Evolutionary conservation across 2,329 filamentous ascomycete species (phyloP).

Genomic region (Penicillium sp.): DNA sequence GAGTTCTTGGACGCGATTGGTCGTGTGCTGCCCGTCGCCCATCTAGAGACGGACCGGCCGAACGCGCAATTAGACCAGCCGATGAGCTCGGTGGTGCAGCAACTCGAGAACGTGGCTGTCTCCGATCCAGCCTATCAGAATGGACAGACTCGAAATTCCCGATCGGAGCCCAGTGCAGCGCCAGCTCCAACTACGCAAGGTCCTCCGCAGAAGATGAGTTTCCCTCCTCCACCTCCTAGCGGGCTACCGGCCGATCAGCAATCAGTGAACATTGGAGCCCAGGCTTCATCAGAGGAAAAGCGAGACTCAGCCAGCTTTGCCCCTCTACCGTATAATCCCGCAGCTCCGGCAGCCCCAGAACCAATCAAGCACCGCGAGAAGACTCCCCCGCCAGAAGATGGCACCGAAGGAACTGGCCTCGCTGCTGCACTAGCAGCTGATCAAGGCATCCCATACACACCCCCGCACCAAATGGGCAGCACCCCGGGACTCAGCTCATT

Average conservation of each 20-base stretch:
- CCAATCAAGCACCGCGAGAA: slow-evolving; percentile 67
- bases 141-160: slow-evolving; percentile 45
- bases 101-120: slow-evolving; percentile 64
- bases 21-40: slow-evolving; percentile 37
- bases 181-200: slow-evolving; percentile 24
- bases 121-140: slow-evolving; percentile 53
- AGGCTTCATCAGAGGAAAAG: slow-evolving; percentile 24
- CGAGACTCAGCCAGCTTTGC: slow-evolving; percentile 43
- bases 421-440: slow-evolving; percentile 46
- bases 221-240: slow-evolving; percentile 32
- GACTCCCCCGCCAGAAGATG: slow-evolving; percentile 64
- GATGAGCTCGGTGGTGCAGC: slow-evolving; percentile 64
- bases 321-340: slow-evolving; percentile 66
- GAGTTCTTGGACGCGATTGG: slow-evolving; percentile 54
- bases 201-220: slow-evolving; percentile 22
- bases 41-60: slow-evolving; percentile 54
- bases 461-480: slow-evolving; percentile 29
- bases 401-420: slow-evolving; percentile 50
- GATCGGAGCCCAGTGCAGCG: slow-evolving; percentile 28
- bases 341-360: slow-evolving; percentile 66
- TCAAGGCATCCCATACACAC: slow-evolving; percentile 35
- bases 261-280: slow-evolving; percentile 9
- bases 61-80: slow-evolving; percentile 38
- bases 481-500: slow-evolving; percentile 21
- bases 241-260: slow-evolving; percentile 21